phyloP scores from a whole-genome alignment of 257 asterid genomes.

The Eustoma russellianum region DNA sequence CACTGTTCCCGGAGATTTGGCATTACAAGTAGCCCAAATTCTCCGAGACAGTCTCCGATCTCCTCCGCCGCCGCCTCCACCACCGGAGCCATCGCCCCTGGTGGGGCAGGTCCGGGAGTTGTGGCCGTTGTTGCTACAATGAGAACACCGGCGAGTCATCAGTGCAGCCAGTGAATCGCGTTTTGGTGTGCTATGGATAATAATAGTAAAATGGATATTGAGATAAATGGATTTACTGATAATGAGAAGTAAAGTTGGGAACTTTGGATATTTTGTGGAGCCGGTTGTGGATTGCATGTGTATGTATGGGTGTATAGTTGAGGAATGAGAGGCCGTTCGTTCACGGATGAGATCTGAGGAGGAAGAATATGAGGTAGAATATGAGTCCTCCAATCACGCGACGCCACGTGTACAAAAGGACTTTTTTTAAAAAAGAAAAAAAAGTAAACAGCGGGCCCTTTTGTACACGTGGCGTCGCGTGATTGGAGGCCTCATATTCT shows the following conservation, averaged over 20 bases:
- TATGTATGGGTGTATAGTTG: background rate
- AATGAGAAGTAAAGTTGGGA: background rate
- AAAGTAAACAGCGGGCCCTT: no score
- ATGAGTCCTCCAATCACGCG: no score
- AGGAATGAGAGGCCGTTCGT: constrained; percentile 10
- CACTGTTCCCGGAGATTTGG: no score
- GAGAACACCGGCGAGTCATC: constrained; percentile 68
- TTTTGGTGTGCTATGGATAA: no score
- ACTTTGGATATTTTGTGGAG: constrained; percentile 5
- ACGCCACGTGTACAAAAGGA: no score
- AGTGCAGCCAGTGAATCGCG: background rate
- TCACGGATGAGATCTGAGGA: no score
- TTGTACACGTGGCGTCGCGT: no score
- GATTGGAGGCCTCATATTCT: no score
- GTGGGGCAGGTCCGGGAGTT: constrained; percentile 40
- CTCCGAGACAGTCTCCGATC: no score
- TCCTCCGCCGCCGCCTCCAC: constrained; percentile 12
- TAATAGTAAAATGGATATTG: background rate
- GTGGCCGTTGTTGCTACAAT: constrained; percentile 55
- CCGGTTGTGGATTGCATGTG: constrained; percentile 5
- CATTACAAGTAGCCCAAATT: no score
- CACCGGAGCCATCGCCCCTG: constrained; percentile 14
- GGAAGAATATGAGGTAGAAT: no score
- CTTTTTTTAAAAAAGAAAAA: no score
- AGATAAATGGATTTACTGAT: background rate